Conservation (phyloP, 129 eudicot genomes). For the Heracleum sosnowskyi region DNA sequence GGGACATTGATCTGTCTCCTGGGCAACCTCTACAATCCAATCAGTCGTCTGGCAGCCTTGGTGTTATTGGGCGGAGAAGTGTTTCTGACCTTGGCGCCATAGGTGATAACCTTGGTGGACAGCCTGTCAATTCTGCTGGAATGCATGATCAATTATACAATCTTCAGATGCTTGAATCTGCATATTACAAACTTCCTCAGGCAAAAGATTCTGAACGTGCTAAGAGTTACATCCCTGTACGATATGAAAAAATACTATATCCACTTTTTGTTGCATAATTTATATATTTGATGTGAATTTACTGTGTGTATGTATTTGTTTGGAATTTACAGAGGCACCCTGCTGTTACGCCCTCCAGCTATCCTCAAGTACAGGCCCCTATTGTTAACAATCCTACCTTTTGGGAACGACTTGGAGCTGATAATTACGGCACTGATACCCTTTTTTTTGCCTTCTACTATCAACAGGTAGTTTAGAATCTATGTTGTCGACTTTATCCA, state of each 20-base stretch:
- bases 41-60: constrained; percentile 70
- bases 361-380: constrained; percentile 97
- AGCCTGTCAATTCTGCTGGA: constrained; percentile 46
- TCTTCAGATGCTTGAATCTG: constrained; percentile 91
- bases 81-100: constrained; percentile 92
- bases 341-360: constrained; percentile 81
- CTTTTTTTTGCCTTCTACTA: constrained; percentile 88
- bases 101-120: constrained; percentile 77
- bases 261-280: constrained; percentile 1
- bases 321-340: constrained; percentile 73
- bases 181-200: constrained; percentile 79
- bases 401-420: constrained; percentile 93
- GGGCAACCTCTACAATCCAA: constrained; percentile 80
- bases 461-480: constrained; percentile 51
- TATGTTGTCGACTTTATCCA: not conserved
- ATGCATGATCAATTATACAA: constrained; percentile 70
- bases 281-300: not conserved
- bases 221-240: constrained; percentile 70
- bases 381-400: constrained; percentile 90
- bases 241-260: constrained; percentile 17
- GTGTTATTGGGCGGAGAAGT: constrained; percentile 91
- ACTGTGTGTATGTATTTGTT: not conserved
- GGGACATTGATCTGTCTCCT: constrained; percentile 79
- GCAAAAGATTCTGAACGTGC: constrained; percentile 93
- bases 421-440: constrained; percentile 75